Base-by-base conservation (phyloP, 768 basidiomycete species). In the Russula lepida region DNA sequence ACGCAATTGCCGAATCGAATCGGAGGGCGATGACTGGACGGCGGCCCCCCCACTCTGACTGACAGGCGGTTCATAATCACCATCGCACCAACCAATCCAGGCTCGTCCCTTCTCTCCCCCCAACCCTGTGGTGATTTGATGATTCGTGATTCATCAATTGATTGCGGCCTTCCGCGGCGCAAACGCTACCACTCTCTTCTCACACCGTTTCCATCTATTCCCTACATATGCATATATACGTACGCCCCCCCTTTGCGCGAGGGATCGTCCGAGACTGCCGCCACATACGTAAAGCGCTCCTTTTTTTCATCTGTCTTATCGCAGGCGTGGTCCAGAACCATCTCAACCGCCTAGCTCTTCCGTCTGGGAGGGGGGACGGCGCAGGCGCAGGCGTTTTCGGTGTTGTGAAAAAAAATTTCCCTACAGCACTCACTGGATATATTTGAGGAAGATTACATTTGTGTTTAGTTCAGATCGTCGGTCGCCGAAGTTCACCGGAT, bases 211-310 rank as follows among this genome's bases (percentile, higher is more conserved):
- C 43, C 33, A 39, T 17, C 27, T 21, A 12, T 43, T 43, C 15
- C 56, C 48, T 32, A 15, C 44, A 27, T 33, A 49, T 11, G 2
- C 30, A 37, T n/a, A 19, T 37, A 41, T 41, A 21, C 21, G 23
- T 21, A 27, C 53, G 23, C 43, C n/a, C 44, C n/a, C n/a, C n/a
- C n/a, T n/a, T 41, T 41, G 48, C 21, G 48, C 37, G 6, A 39
- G 47, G 35, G 37, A 47, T 41, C 59, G 44, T 37, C 46, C 59
- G 35, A 54, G 53, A 21, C 54, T 47, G 46, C 47, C 49, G 37
- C 28, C 44, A 49, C 54, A 43, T 30, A 60, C 60, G 60, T 60
- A 61, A 61, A 50, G 4, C n/a, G 6, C 7, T 12, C 41, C 3
- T 44, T 44, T 41, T 41, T 21, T 30, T 44, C 46, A 47, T 37